Percentiles rank a stretch among this genome's conserved stretches.
These are phyloP conservation scores for Solanum etuberosum DNA, from an alignment of 257 asterid genomes.

Conservation along the genomic window DNA sequence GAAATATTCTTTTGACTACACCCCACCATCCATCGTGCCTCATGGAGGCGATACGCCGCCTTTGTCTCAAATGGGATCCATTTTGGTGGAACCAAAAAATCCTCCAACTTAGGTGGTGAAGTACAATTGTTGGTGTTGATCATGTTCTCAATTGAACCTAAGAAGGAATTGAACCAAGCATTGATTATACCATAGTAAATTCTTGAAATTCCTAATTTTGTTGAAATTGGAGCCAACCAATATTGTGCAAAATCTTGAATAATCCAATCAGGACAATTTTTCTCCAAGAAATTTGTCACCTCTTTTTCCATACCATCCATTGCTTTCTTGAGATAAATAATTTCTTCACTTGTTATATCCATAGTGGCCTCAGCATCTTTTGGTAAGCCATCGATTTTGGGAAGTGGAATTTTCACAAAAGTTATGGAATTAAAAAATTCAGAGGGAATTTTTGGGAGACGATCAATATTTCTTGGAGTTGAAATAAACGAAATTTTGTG, in stretches of 20 bases:
- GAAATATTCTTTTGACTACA: conserved; percentile 5
- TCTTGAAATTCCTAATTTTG: not conserved
- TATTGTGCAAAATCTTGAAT: conserved; percentile 16
- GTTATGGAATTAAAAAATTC: conserved; percentile 13
- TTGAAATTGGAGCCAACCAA: conserved; percentile 18
- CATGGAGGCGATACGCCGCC: conserved; percentile 4
- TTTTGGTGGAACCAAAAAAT: conserved; percentile 9
- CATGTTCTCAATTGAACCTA: not conserved
- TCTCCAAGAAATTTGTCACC: conserved; percentile 2
- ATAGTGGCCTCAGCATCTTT: conserved; percentile 22
- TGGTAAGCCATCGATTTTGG: conserved; percentile 13
- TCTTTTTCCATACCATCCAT: conserved; percentile 15
- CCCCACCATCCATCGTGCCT: not conserved
- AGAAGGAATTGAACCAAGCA: not conserved
- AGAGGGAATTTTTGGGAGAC: conserved; percentile 45
- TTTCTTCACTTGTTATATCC: conserved; percentile 11
- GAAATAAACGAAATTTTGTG: conserved; percentile 42
- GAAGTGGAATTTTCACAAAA: conserved; percentile 30
- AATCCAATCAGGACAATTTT: conserved; percentile 18
- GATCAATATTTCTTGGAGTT: conserved; percentile 43
- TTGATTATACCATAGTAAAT: conserved; percentile 3
- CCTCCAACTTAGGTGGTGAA: conserved; percentile 13
- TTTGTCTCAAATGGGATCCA: conserved; percentile 26
- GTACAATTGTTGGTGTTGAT: not conserved
- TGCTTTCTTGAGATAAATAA: conserved; percentile 25